Conservation (phyloP, 2,329 filamentous ascomycete genomes). For the Thelonectria olida region DNA sequence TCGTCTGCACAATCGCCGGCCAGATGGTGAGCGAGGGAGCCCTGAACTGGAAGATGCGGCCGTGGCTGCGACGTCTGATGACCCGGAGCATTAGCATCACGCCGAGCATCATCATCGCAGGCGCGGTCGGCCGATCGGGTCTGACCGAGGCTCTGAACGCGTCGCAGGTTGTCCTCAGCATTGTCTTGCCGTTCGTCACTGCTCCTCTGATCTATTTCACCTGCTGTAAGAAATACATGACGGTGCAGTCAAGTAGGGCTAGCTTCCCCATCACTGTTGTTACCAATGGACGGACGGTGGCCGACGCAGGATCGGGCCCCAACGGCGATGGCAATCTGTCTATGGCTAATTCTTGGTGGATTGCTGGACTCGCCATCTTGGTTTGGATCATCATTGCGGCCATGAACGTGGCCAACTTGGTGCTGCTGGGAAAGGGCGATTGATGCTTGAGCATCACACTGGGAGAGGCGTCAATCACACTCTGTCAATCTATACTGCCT, state of each 20-base stretch:
- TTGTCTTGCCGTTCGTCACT: constrained; percentile 83
- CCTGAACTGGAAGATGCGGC: constrained; percentile 75
- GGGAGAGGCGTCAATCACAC: no score
- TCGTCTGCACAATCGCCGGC: constrained; percentile 88
- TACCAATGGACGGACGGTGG: background rate
- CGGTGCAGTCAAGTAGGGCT: constrained; percentile 61
- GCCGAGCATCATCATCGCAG: constrained; percentile 85
- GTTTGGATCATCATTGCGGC: constrained; percentile 80
- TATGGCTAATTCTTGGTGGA: constrained; percentile 79
- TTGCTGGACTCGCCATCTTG: constrained; percentile 61
- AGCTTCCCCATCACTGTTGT: constrained; percentile 41
- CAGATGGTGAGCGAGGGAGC: constrained; percentile 91
- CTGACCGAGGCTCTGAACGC: constrained; percentile 78
- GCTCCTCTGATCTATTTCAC: constrained; percentile 89
- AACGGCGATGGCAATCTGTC: constrained; percentile 50
- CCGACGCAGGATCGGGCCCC: constrained; percentile 4
- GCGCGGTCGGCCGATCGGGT: constrained; percentile 75
- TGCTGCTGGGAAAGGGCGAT: constrained; percentile 63
- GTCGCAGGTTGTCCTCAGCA: constrained; percentile 79
- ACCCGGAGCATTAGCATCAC: constrained; percentile 84
- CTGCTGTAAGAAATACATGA: constrained; percentile 82
- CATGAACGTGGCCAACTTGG: constrained; percentile 82
- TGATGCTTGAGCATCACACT: background rate
- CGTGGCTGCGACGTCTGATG: constrained; percentile 81
- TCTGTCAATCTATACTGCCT: no score